A percentile compares a stretch with the other conserved stretches of the same genome.
phyloP scores from a whole-genome alignment of 768 basidiomycete species.

The Hortiboletus campestris region DNA sequence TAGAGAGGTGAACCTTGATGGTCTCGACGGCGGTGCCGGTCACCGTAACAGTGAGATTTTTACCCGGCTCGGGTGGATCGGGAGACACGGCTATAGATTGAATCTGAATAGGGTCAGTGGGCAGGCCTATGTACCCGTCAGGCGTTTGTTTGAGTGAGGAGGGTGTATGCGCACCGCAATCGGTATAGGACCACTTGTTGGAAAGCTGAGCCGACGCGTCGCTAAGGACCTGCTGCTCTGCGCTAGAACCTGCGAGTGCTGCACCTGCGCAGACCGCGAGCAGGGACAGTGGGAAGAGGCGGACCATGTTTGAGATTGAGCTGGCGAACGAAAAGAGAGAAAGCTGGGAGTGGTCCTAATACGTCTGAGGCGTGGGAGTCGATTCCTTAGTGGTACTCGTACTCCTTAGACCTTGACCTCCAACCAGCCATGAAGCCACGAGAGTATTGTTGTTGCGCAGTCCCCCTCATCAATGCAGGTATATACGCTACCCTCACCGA shows the following conservation, averaged over 20 bases:
- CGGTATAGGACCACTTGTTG: constrained; percentile 59
- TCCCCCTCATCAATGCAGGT: constrained; percentile 87
- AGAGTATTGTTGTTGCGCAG: constrained; percentile 92
- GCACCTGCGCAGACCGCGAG: constrained; percentile 27
- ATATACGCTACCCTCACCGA: constrained; percentile 79
- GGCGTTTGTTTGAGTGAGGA: not conserved
- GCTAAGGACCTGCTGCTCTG: constrained; percentile 32
- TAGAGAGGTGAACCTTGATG: constrained; percentile 56
- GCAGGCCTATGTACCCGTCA: constrained; percentile 38
- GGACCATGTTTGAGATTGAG: constrained; percentile 28
- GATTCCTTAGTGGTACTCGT: constrained; percentile 4
- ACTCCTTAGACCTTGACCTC: not conserved
- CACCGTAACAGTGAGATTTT: constrained; percentile 84
- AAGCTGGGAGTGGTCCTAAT: constrained; percentile 21
- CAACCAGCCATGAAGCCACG: constrained; percentile 59
- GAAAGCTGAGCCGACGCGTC: constrained; percentile 34
- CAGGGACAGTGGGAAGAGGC: constrained; percentile 24
- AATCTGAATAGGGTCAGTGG: constrained; percentile 54
- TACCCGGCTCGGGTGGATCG: constrained; percentile 86
- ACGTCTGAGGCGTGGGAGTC: constrained; percentile 19
- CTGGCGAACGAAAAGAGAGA: constrained; percentile 7
- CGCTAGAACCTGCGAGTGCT: constrained; percentile 21
- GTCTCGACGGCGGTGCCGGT: constrained; percentile 52
- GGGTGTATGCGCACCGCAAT: constrained; percentile 65
- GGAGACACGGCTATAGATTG: constrained; percentile 73